phyloP scores from a whole-genome alignment of 2,329 filamentous ascomycete species.

The Fusarium torreyae region DNA sequence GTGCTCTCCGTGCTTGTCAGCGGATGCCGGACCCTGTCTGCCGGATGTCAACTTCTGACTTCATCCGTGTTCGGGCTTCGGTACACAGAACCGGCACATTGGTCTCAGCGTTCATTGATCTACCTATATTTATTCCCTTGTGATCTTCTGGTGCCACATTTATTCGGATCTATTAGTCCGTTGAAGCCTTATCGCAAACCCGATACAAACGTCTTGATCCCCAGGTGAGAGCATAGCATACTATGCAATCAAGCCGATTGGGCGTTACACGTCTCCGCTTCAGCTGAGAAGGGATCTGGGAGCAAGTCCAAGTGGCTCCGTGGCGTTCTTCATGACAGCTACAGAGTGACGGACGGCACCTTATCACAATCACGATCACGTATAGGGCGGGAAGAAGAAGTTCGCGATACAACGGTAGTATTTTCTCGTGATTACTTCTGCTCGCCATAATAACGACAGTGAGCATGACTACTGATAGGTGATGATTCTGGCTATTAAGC shows the following conservation, averaged over 20 bases:
- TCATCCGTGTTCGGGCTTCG: conserved; percentile 8
- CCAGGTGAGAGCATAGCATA: conserved; percentile 1
- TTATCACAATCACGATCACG: not conserved
- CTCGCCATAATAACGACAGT: no score
- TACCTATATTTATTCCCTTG: not conserved
- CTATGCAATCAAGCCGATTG: conserved; percentile 7
- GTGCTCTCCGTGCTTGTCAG: not conserved
- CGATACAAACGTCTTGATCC: conserved; percentile 3
- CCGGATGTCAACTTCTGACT: not conserved
- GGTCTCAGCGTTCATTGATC: conserved; percentile 4
- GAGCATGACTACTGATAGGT: no score
- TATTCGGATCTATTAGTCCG: not conserved
- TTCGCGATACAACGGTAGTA: no score
- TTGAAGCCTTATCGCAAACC: not conserved
- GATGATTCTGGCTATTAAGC: no score
- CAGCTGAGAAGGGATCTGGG: conserved; percentile 25
- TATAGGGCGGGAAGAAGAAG: no score
- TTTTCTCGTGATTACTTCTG: no score
- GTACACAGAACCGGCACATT: conserved; percentile 5
- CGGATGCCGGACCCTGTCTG: conserved; percentile 3
- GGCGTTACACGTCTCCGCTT: conserved; percentile 9
- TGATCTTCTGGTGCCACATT: not conserved
- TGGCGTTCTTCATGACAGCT: conserved; percentile 17
- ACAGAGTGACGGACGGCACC: not conserved
- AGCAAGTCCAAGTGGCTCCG: not conserved